A percentile compares a stretch with the other conserved stretches of the same genome.
These are phyloP conservation scores for Pythium biforme DNA, from an alignment of 352 stramenopile species.

Conservation along the genomic window DNA sequence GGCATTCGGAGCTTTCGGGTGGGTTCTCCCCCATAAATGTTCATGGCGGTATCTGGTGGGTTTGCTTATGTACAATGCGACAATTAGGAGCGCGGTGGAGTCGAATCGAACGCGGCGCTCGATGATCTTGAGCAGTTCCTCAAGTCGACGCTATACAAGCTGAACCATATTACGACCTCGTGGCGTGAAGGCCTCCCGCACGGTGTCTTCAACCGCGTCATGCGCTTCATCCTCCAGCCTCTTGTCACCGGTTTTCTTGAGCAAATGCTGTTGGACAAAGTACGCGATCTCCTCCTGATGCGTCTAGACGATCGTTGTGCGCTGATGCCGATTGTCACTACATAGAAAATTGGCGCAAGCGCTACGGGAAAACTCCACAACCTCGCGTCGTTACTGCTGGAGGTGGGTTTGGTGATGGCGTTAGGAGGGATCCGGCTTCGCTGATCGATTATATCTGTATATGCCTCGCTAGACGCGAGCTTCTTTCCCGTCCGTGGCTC, in stretches of 20 bases:
- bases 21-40: slow-evolving; percentile 18
- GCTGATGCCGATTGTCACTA: not conserved
- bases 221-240: slow-evolving; percentile 51
- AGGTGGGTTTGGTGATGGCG: slow-evolving; percentile 12
- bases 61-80: not conserved
- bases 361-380: slow-evolving; percentile 18
- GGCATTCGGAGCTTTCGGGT: slow-evolving; percentile 47
- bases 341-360: slow-evolving; percentile 21
- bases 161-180: slow-evolving; percentile 52
- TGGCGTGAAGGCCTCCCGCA: slow-evolving; percentile 64
- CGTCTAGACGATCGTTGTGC: not conserved
- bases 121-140: slow-evolving; percentile 51
- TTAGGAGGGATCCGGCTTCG: no score
- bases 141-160: slow-evolving; percentile 59
- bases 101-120: slow-evolving; percentile 15
- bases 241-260: slow-evolving; percentile 57
- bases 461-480: slow-evolving; percentile 18
- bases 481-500: slow-evolving; percentile 45
- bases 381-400: slow-evolving; percentile 22
- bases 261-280: slow-evolving; percentile 45
- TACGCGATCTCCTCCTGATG: slow-evolving; percentile 25
- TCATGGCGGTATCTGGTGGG: not conserved
- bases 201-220: slow-evolving; percentile 54
- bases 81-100: slow-evolving; percentile 17
- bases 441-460: no score